Percentiles rank a stretch among this genome's conserved stretches.
These are phyloP conservation scores for Phyllosticta citribraziliensis DNA, from an alignment of 2,329 filamentous ascomycete genomes.

Conservation along the genomic window DNA sequence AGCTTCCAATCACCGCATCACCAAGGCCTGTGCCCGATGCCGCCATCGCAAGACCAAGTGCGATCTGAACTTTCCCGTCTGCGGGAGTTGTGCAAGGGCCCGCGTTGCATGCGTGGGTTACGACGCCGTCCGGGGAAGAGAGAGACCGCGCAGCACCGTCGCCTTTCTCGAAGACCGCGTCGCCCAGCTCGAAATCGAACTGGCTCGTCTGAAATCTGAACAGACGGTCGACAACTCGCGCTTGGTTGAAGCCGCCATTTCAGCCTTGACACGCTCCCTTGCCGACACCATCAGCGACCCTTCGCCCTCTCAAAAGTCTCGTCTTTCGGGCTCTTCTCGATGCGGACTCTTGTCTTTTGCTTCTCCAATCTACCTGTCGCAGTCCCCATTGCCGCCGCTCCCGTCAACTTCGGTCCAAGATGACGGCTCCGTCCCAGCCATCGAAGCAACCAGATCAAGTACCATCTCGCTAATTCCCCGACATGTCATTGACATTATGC, in stretches of 20 bases:
- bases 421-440: not conserved
- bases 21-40: conserved; percentile 9
- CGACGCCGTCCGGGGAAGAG: conserved; percentile 7
- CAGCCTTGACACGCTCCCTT: conserved; percentile 1
- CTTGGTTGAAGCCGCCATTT: conserved; percentile 1
- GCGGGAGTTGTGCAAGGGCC: conserved; percentile 1
- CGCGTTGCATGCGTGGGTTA: conserved; percentile 7
- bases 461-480: conserved; percentile 8
- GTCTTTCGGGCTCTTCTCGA: not conserved
- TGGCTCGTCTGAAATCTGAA: conserved; percentile 2
- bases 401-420: not conserved
- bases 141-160: conserved; percentile 8
- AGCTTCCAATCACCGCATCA: conserved; percentile 6
- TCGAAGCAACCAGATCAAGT: not conserved
- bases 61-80: conserved; percentile 6
- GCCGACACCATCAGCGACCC: conserved; percentile 1
- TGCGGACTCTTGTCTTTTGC: not conserved
- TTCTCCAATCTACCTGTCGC: conserved; percentile 1
- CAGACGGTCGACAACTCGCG: conserved; percentile 1
- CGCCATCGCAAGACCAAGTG: conserved; percentile 9
- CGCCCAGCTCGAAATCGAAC: conserved; percentile 8
- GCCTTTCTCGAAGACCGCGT: conserved; percentile 8
- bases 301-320: not conserved
- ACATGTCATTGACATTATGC: conserved; percentile 9
- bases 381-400: not conserved